Percentiles rank a stretch among this genome's conserved stretches.
These are phyloP conservation scores for Trichoderma koningiopsis DNA, from an alignment of 2,329 filamentous ascomycete species.

Conservation along the genomic window DNA sequence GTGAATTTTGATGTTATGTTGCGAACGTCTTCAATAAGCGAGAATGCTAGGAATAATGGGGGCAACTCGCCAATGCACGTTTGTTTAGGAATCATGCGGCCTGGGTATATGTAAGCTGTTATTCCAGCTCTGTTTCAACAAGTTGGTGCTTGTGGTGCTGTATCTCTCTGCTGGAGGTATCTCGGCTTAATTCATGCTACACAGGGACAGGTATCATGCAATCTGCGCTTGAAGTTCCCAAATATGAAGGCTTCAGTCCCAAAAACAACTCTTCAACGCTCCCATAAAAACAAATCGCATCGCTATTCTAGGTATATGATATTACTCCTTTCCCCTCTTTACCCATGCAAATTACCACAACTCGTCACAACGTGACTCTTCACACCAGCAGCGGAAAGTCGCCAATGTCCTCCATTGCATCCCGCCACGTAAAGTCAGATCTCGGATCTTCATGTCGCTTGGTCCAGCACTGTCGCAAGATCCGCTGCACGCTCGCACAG, in stretches of 20 bases:
- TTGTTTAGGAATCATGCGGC: neutral
- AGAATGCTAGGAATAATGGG: neutral
- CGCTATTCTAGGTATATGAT: neutral
- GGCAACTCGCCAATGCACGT: neutral
- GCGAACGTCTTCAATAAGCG: neutral
- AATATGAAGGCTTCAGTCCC: neutral
- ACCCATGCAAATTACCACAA: neutral
- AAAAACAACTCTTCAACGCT: neutral
- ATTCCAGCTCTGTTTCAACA: neutral
- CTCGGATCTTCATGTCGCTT: conserved; percentile 13
- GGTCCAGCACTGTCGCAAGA: conserved; percentile 18
- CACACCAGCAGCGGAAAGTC: conserved; percentile 15
- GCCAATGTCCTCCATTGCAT: conserved; percentile 10
- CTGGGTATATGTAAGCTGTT: neutral
- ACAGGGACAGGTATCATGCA: neutral
- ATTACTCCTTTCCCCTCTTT: neutral
- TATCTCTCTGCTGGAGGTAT: too few species aligned
- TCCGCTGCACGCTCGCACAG: conserved; percentile 18
- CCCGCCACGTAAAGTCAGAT: neutral
- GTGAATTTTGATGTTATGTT: neutral
- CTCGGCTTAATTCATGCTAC: neutral
- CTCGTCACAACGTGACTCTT: neutral
- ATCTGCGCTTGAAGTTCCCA: neutral
- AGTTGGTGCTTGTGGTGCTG: neutral
- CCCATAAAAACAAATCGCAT: neutral